A percentile compares a stretch with the other conserved stretches of the same genome.
Evolutionary conservation across 371 early-diverging fungal genomes (phyloP).

Genomic region (Parasitella parasitica): DNA sequence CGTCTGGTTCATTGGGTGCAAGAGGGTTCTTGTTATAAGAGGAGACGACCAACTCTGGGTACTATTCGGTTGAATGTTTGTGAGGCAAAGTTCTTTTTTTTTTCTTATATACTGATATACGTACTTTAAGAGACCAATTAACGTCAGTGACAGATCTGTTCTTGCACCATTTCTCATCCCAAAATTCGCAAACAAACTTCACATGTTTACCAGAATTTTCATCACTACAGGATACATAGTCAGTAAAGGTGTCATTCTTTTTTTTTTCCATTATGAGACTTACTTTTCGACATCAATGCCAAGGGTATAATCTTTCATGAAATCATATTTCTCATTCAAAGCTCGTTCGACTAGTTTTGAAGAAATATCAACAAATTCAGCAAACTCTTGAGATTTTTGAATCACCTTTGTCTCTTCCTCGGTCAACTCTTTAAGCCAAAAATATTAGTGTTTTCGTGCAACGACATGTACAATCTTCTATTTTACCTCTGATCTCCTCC

Average conservation of each 20-base stretch:
- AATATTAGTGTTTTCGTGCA: no score
- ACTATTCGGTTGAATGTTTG: no score
- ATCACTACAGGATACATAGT: slow-evolving; percentile 35
- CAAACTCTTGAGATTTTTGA: slow-evolving; percentile 73
- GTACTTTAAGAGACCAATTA: slow-evolving; percentile 88
- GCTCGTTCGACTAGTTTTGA: slow-evolving; percentile 90
- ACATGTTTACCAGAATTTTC: slow-evolving; percentile 70
- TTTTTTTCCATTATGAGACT: no score
- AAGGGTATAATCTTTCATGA: slow-evolving; percentile 91
- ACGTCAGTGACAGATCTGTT: slow-evolving; percentile 89
- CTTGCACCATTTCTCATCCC: slow-evolving; percentile 80
- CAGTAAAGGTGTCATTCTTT: not conserved
- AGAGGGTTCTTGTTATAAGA: slow-evolving; percentile 88
- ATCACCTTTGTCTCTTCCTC: slow-evolving; percentile 80
- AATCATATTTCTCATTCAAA: slow-evolving; percentile 87
- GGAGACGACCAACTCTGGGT: slow-evolving; percentile 84
- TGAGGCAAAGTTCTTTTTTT: not conserved
- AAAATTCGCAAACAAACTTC: slow-evolving; percentile 71
- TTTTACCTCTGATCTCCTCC: slow-evolving; percentile 39
- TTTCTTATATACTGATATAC: not conserved
- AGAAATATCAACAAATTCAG: slow-evolving; percentile 83
- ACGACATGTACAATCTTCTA: not conserved
- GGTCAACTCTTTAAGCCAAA: slow-evolving; percentile 73
- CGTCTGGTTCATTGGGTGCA: slow-evolving; percentile 91
- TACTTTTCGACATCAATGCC: slow-evolving; percentile 64